phyloP scores from a whole-genome alignment of 2,329 filamentous ascomycete genomes.

The Colletotrichum sp. region DNA sequence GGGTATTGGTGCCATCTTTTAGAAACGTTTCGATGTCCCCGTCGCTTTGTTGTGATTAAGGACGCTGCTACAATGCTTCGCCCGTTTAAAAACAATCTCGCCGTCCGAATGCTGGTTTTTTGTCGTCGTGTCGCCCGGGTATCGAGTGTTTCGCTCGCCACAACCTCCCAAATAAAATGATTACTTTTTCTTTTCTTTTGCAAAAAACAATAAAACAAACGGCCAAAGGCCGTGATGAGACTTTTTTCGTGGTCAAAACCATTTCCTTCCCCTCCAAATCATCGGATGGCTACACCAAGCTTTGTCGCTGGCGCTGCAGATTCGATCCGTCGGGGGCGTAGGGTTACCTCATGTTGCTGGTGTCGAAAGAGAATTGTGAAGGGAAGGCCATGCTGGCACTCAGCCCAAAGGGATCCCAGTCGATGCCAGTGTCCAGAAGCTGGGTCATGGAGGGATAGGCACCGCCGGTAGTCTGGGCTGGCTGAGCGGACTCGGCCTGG shows the following conservation, averaged over 20 bases:
- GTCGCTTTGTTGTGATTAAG: conserved; percentile 10
- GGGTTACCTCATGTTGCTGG: conserved; percentile 55
- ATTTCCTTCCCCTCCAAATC: not conserved
- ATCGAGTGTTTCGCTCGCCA: conserved; percentile 22
- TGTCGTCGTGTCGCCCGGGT: conserved; percentile 20
- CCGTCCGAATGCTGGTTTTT: conserved; percentile 21
- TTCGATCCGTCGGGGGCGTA: not conserved
- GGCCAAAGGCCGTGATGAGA: not conserved
- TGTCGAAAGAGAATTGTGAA: conserved; percentile 79
- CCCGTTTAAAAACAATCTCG: conserved; percentile 17
- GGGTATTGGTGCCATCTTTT: conserved; percentile 7
- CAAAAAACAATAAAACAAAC: not conserved
- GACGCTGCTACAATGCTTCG: conserved; percentile 15
- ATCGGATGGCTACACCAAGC: not conserved
- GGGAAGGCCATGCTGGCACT: conserved; percentile 96
- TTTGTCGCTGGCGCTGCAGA: not conserved
- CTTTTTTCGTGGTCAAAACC: not conserved
- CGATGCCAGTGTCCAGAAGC: conserved; percentile 78
- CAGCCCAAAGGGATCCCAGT: conserved; percentile 92
- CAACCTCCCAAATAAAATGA: conserved; percentile 1
- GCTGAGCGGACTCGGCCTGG: conserved; percentile 39
- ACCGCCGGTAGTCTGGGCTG: conserved; percentile 28
- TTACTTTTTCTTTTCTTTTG: not conserved
- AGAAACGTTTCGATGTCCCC: not conserved
- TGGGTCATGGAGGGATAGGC: conserved; percentile 70